phyloP scores from a whole-genome alignment of 352 stramenopile genomes.

The Phytophthora tentaculata region DNA sequence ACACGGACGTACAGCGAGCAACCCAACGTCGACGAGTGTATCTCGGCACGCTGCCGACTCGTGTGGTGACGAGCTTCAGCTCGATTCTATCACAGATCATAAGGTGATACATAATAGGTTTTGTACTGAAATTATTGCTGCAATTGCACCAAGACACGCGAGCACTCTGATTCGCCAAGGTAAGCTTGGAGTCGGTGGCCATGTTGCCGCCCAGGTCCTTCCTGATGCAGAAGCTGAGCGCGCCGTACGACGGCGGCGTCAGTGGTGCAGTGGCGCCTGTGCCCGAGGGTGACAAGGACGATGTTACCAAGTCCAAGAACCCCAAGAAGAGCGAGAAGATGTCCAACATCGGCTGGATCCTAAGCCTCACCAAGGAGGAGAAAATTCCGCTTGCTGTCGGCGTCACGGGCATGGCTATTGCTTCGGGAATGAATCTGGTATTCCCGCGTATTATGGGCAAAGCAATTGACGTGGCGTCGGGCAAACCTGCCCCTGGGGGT shows the following conservation, averaged over 20 bases:
- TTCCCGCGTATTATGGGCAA: slow-evolving; percentile 92
- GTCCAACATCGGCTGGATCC: slow-evolving; percentile 74
- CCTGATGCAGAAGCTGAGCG: slow-evolving; percentile 70
- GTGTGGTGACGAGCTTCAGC: neutral
- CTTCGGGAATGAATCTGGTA: slow-evolving; percentile 88
- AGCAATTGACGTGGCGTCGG: slow-evolving; percentile 84
- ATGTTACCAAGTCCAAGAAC: slow-evolving; percentile 11
- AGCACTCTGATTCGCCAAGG: slow-evolving; percentile 8
- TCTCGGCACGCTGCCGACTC: neutral
- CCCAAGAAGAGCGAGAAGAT: slow-evolving; percentile 7
- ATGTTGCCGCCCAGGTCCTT: slow-evolving; percentile 77
- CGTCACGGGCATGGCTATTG: slow-evolving; percentile 83
- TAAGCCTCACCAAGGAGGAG: slow-evolving; percentile 73
- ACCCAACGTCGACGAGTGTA: slow-evolving; percentile 1
- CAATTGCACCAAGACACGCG: neutral
- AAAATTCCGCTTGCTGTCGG: slow-evolving; percentile 68
- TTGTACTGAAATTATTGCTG: neutral
- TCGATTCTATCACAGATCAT: slow-evolving; percentile 2
- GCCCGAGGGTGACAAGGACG: neutral
- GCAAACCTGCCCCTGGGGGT: slow-evolving; percentile 68
- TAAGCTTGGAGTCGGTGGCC: slow-evolving; percentile 3
- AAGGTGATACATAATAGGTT: slow-evolving; percentile 6
- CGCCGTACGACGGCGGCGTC: slow-evolving; percentile 33
- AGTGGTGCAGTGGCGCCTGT: slow-evolving; percentile 11
- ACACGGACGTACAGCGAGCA: neutral